Evolutionary conservation across 495 filamentous ascomycete genomes (phyloP).

Genomic region (Aspergillus kassunensis): DNA sequence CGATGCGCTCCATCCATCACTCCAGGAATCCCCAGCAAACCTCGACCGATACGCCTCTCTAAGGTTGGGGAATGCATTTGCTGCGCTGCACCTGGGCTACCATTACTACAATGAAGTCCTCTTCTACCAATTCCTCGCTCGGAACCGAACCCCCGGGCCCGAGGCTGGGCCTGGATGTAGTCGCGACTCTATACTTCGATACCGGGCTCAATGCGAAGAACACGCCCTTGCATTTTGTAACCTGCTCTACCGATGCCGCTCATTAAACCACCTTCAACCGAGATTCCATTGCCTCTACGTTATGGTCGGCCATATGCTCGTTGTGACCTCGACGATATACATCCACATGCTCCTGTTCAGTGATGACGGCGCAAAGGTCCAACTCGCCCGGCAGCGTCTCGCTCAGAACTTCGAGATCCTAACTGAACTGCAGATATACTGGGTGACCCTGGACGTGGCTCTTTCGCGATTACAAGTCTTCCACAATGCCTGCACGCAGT

Average conservation of each 20-base stretch:
- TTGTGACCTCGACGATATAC: neutral
- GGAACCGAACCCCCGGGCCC: neutral
- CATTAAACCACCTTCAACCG: neutral
- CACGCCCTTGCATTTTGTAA: neutral
- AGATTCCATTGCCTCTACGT: neutral
- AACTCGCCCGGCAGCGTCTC: neutral
- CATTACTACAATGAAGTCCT: neutral
- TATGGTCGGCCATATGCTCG: neutral
- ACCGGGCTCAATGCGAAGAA: neutral
- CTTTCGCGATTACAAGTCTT: neutral
- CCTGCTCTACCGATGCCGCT: neutral
- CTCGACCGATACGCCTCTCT: neutral
- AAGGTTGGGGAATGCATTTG: neutral
- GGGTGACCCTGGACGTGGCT: neutral
- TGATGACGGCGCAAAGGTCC: neutral
- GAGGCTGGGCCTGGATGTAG: too few relatives aligned
- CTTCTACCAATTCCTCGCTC: conserved; percentile 1
- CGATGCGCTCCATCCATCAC: neutral
- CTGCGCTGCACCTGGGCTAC: neutral
- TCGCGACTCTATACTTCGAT: neutral
- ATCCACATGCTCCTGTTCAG: conserved; percentile 1
- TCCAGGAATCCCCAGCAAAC: neutral
- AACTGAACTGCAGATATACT: neutral
- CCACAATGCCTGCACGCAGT: neutral
- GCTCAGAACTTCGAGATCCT: conserved; percentile 1